Conservation (phyloP, 345 rosid genomes). For the Bruguiera parviflora region DNA sequence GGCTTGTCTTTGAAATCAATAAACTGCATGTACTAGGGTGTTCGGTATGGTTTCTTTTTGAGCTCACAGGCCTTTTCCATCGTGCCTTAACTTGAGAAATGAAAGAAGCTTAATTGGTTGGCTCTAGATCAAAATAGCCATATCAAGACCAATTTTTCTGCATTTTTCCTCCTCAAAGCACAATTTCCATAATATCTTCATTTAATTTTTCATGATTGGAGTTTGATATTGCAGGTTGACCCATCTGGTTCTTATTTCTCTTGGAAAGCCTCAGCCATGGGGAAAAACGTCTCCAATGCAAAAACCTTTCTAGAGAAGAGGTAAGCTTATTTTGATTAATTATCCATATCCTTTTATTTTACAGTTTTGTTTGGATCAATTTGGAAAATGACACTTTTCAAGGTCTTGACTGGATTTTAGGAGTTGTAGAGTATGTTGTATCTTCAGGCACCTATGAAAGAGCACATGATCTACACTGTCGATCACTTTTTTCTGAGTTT, state of each 20-base stretch:
- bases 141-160: neutral
- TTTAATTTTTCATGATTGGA: neutral
- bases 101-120: neutral
- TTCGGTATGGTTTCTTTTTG: neutral
- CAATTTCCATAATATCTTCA: neutral
- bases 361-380: neutral
- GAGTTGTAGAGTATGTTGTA: neutral
- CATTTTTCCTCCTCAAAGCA: neutral
- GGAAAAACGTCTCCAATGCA: conserved; percentile 92
- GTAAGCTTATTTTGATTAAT: conserved; percentile 25
- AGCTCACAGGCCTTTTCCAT: neutral
- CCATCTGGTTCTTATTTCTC: conserved; percentile 98
- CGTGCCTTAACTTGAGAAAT: neutral
- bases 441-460: no score
- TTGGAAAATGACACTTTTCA: neutral
- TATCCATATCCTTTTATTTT: no score
- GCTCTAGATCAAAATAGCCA: neutral
- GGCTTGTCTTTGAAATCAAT: neutral
- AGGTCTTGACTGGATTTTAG: neutral
- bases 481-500: no score
- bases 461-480: no score
- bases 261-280: conserved; percentile 99
- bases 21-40: neutral
- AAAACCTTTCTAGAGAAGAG: conserved; percentile 95
- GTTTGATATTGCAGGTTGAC: conserved; percentile 52